Evolutionary conservation across 805 yeast genomes (phyloP).

Genomic region (Candida maesae): DNA sequence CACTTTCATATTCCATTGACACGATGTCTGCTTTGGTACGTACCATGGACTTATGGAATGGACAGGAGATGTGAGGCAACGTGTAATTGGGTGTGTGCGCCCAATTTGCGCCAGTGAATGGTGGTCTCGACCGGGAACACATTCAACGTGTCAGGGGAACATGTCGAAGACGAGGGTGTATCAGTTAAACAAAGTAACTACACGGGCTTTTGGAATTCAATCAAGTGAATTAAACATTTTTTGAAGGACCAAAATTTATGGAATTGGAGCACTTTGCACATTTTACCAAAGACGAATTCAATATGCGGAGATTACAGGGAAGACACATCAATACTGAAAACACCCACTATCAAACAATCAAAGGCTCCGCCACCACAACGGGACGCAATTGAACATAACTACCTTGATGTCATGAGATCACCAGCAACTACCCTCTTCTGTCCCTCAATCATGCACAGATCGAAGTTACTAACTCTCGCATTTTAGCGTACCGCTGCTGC

Average conservation of each 20-base stretch:
- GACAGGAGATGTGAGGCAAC: not conserved
- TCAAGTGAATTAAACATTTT: too few relatives aligned
- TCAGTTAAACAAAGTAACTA: too few relatives aligned
- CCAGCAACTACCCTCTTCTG: too few relatives aligned
- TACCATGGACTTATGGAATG: not conserved
- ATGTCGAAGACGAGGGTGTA: conserved; percentile 5
- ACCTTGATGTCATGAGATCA: not conserved
- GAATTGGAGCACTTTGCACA: too few relatives aligned
- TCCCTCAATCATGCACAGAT: too few relatives aligned
- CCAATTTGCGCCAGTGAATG: not conserved
- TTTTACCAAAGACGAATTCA: too few relatives aligned
- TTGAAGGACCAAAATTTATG: too few relatives aligned
- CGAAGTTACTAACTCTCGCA: conserved; percentile 31
- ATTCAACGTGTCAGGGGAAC: not conserved
- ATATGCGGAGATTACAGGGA: not conserved
- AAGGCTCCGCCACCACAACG: not conserved
- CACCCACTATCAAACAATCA: not conserved
- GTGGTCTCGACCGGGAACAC: not conserved
- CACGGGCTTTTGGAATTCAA: too few relatives aligned
- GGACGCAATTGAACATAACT: not conserved
- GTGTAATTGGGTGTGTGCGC: not conserved
- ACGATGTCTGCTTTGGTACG: conserved; percentile 22
- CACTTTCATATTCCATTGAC: conserved; percentile 12
- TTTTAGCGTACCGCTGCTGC: conserved; percentile 49
- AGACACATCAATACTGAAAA: not conserved